Evolutionary conservation across 805 yeast genomes (phyloP).

Genomic region (Sporopachydermia quercuum): DNA sequence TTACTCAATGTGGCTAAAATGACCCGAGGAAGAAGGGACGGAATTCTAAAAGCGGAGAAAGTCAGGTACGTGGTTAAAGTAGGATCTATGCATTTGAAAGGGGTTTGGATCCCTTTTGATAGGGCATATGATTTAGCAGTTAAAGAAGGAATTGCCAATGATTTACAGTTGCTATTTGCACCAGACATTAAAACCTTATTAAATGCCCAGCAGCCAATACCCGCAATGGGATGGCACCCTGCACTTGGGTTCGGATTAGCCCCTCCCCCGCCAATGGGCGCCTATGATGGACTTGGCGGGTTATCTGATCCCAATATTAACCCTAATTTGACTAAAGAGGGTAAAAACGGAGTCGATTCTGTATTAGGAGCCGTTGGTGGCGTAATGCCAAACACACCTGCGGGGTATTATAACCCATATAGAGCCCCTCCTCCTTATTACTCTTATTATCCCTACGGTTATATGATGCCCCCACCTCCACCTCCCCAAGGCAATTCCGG

Average conservation of each 20-base stretch:
- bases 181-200: constrained; percentile 44
- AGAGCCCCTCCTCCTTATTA: neutral
- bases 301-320: neutral
- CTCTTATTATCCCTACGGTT: neutral
- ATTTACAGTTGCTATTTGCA: constrained; percentile 55
- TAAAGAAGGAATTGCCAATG: constrained; percentile 56
- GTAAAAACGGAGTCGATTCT: neutral
- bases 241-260: neutral
- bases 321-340: neutral
- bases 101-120: constrained; percentile 84
- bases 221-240: neutral
- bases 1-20: constrained; percentile 70
- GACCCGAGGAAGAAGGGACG: constrained; percentile 81
- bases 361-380: neutral
- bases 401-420: neutral
- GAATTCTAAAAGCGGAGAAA: constrained; percentile 64
- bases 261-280: neutral
- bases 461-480: constrained; percentile 1
- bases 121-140: constrained; percentile 73
- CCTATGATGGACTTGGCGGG: no score
- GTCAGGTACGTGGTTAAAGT: constrained; percentile 70
- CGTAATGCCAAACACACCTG: neutral
- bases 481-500: no score
- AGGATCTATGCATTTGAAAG: constrained; percentile 79
- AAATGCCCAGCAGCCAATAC: constrained; percentile 1